Conservation (phyloP, 2,329 filamentous ascomycete genomes). For the Ilyonectria mors-panacis region DNA sequence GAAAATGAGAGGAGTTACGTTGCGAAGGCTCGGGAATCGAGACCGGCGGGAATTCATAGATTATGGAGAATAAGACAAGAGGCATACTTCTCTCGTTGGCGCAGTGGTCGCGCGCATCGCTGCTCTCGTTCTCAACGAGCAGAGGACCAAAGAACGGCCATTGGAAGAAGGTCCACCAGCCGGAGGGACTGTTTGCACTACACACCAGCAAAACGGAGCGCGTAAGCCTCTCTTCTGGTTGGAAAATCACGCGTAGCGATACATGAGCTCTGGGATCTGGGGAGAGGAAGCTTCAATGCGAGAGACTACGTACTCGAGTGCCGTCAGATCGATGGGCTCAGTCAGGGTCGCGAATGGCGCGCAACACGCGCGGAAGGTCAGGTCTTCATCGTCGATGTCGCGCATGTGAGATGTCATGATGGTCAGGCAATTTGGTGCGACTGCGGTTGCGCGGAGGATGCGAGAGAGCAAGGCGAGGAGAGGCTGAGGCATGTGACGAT, state of each 20-base stretch:
- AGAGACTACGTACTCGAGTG: slow-evolving; percentile 53
- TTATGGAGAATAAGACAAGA: background rate
- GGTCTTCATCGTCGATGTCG: slow-evolving; percentile 53
- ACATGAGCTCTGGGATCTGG: background rate
- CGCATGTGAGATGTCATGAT: slow-evolving; percentile 34
- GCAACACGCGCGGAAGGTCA: slow-evolving; percentile 56
- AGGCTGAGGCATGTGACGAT: background rate
- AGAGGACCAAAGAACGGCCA: slow-evolving; percentile 77
- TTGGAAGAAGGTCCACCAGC: slow-evolving; percentile 63
- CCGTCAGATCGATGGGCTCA: slow-evolving; percentile 62
- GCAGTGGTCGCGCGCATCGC: slow-evolving; percentile 83
- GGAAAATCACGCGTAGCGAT: background rate
- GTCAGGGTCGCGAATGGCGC: slow-evolving; percentile 56
- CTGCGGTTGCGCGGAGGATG: background rate
- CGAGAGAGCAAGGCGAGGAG: background rate
- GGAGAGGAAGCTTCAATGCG: background rate
- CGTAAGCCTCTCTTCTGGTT: slow-evolving; percentile 21
- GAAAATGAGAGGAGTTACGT: background rate
- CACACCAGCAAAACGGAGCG: slow-evolving; percentile 29
- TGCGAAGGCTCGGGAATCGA: background rate
- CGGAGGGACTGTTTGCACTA: background rate
- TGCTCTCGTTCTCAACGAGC: slow-evolving; percentile 81
- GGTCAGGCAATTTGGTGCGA: background rate
- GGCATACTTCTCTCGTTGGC: slow-evolving; percentile 80
- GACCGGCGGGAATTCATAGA: background rate